Conservation (phyloP, 148 eudicot species). For the Cornus florida region DNA sequence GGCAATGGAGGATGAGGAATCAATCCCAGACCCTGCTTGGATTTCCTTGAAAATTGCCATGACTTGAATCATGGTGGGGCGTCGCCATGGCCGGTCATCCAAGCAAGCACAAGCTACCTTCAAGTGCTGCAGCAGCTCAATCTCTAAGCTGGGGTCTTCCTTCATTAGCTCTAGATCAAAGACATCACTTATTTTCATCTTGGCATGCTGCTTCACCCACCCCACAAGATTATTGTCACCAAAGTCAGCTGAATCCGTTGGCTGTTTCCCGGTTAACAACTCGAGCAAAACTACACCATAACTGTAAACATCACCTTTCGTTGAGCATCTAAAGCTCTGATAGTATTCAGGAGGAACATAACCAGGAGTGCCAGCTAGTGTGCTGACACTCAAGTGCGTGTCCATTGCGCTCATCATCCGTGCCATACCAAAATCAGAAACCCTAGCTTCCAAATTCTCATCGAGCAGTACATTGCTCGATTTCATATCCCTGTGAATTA, state of each 20-base stretch:
- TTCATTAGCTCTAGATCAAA: constrained; percentile 63
- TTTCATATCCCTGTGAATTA: constrained; percentile 92
- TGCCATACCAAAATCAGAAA: constrained; percentile 95
- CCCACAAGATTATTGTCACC: constrained; percentile 93
- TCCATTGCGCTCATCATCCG: constrained; percentile 86
- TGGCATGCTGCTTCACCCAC: constrained; percentile 81
- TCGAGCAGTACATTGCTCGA: constrained; percentile 87
- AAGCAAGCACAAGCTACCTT: constrained; percentile 83
- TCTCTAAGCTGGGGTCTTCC: constrained; percentile 63
- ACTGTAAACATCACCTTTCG: constrained; percentile 90
- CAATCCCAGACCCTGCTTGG: constrained; percentile 78
- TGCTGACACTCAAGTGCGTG: constrained; percentile 88
- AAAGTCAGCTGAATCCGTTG: constrained; percentile 82
- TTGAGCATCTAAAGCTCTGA: constrained; percentile 70
- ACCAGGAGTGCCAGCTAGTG: constrained; percentile 89
- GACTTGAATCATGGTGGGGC: constrained; percentile 97
- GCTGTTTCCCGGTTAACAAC: constrained; percentile 72
- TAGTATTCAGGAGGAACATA: constrained; percentile 91
- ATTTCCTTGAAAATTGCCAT: constrained; percentile 95
- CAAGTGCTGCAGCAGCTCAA: constrained; percentile 72
- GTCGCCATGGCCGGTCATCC: constrained; percentile 72
- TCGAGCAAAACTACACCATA: constrained; percentile 89
- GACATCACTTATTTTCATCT: constrained; percentile 56
- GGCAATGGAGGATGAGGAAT: constrained; percentile 53
- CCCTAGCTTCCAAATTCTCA: constrained; percentile 75